These are phyloP conservation scores for Fusarium subtropicale DNA, from an alignment of 2,329 filamentous ascomycete species.

Conservation along the genomic window DNA sequence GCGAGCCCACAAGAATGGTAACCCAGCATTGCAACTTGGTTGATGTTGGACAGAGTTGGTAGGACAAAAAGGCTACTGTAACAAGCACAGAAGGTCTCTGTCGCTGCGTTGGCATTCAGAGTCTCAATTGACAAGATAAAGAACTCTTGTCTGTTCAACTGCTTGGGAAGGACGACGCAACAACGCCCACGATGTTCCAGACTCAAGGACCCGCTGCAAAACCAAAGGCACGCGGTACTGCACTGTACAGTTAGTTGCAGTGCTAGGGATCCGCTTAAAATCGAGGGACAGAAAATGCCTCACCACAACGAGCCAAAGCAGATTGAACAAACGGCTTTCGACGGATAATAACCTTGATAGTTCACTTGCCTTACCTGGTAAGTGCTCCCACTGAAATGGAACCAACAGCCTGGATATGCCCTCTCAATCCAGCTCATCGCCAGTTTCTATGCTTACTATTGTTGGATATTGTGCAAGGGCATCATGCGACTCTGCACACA, in stretches of 20 bases:
- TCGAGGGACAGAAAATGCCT: conserved; percentile 42
- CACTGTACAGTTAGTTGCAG: conserved; percentile 29
- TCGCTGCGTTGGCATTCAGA: conserved; percentile 2
- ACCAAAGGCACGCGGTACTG: conserved; percentile 3
- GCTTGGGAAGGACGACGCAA: conserved; percentile 31
- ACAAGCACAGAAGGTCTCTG: conserved; percentile 15
- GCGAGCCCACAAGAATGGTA: background rate
- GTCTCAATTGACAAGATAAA: conserved; percentile 18
- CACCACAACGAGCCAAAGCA: conserved; percentile 25
- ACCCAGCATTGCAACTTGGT: background rate
- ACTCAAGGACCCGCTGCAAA: conserved; percentile 38
- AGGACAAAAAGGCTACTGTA: conserved; percentile 16
- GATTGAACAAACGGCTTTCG: conserved; percentile 24
- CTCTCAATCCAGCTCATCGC: background rate
- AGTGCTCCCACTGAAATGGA: conserved; percentile 20
- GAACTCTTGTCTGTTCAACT: conserved; percentile 32
- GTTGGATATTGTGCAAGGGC: conserved; percentile 9
- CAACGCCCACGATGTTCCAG: conserved; percentile 36
- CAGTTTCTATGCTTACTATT: background rate
- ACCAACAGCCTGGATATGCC: conserved; percentile 29
- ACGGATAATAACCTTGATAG: conserved; percentile 20
- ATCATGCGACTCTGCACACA: conserved; percentile 36
- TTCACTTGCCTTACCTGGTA: conserved; percentile 26
- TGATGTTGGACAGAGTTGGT: background rate
- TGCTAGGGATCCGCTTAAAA: conserved; percentile 28